A percentile compares a stretch with the other conserved stretches of the same genome.
These are phyloP conservation scores for Odontarrhena argentea DNA, from an alignment of 345 rosid species.

Conservation along the genomic window DNA sequence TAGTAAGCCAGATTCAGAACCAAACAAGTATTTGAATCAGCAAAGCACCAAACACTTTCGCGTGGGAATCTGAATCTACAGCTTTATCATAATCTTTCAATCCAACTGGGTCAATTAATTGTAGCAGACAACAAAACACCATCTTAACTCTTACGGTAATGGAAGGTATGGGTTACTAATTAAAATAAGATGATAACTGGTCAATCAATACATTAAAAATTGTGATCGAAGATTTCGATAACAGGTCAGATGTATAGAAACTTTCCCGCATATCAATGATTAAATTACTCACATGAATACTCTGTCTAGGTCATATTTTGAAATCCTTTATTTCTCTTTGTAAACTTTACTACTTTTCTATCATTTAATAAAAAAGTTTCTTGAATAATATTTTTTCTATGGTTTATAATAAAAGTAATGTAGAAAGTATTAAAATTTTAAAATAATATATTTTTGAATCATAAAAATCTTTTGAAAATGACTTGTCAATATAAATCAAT, in stretches of 20 bases:
- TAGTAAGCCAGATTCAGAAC: too few relatives aligned
- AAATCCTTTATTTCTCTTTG: neutral
- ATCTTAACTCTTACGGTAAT: slow-evolving; percentile 12
- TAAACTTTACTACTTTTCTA: neutral
- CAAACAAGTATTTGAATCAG: slow-evolving; percentile 3
- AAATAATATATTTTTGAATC: neutral
- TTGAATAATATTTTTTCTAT: neutral
- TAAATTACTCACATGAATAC: slow-evolving; percentile 32
- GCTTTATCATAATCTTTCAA: slow-evolving; percentile 1
- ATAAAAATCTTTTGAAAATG: slow-evolving; percentile 19
- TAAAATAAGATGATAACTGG: neutral
- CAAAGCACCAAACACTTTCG: slow-evolving; percentile 26
- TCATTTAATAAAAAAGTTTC: neutral
- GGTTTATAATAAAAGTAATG: neutral
- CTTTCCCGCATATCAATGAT: neutral
- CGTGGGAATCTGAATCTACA: slow-evolving; percentile 25
- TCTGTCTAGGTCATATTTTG: slow-evolving; percentile 28
- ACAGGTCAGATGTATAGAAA: slow-evolving; percentile 20
- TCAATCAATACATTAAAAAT: slow-evolving; percentile 9
- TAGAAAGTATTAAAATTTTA: neutral
- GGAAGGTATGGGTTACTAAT: neutral
- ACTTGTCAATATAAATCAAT: slow-evolving; percentile 5
- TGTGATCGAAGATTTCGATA: slow-evolving; percentile 10
- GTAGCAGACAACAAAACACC: slow-evolving; percentile 20
- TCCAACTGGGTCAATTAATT: slow-evolving; percentile 12